These are phyloP conservation scores for Styphnolobium japonicum DNA, from an alignment of 306 rosid species.

Conservation along the genomic window DNA sequence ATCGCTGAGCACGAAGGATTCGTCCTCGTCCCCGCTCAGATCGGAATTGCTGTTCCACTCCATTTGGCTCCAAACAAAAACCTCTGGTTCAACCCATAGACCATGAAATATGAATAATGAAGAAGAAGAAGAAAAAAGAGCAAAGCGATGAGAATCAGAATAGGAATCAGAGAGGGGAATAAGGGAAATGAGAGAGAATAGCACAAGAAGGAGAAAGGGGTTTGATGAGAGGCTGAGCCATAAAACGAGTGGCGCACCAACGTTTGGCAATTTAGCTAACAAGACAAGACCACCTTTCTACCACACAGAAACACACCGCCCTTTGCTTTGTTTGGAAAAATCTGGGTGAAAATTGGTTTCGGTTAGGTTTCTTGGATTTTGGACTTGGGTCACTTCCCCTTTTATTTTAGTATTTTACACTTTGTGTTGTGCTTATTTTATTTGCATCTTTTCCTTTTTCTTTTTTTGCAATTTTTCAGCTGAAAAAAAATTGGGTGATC, in stretches of 20 bases:
- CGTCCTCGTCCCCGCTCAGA: slow-evolving; percentile 90
- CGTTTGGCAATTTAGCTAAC: not conserved
- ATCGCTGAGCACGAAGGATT: too few species aligned
- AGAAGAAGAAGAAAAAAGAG: too few species aligned
- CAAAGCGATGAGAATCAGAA: not conserved
- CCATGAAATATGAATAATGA: too few species aligned
- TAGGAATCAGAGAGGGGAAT: not conserved
- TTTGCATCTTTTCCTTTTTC: too few species aligned
- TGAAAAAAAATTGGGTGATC: too few species aligned
- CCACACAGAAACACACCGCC: not conserved
- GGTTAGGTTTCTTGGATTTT: not conserved
- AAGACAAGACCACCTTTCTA: not conserved
- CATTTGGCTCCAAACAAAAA: slow-evolving; percentile 33
- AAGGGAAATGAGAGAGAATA: not conserved
- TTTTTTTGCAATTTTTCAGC: too few species aligned
- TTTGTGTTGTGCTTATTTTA: too few species aligned
- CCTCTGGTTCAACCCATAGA: not conserved
- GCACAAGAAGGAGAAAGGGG: not conserved
- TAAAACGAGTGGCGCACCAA: slow-evolving; percentile 6
- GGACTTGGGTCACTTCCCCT: too few species aligned
- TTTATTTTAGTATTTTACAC: too few species aligned
- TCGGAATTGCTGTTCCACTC: slow-evolving; percentile 99
- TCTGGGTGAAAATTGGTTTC: not conserved
- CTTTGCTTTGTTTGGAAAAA: not conserved
- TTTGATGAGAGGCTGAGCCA: not conserved